These are phyloP conservation scores for Claviceps sp. DNA, from an alignment of 2,329 filamentous ascomycete genomes.

Conservation along the genomic window DNA sequence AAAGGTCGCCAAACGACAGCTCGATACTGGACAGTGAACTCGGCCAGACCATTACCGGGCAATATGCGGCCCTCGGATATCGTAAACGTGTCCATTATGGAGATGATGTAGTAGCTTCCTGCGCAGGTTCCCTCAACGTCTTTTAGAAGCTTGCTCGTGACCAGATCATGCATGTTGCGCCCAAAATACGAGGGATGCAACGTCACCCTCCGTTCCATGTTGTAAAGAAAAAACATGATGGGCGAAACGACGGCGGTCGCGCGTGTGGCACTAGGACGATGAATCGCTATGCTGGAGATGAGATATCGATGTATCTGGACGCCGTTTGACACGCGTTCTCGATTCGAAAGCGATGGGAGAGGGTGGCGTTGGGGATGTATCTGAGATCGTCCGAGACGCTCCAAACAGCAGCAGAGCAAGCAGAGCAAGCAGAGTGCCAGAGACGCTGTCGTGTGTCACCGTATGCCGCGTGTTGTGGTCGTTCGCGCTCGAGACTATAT, in stretches of 20 bases:
- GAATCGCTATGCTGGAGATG: neutral
- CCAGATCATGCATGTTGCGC: constrained; percentile 80
- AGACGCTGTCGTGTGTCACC: too few relatives aligned
- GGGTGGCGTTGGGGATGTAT: neutral
- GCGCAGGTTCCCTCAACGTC: constrained; percentile 94
- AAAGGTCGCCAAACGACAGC: constrained; percentile 97
- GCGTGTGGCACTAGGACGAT: neutral
- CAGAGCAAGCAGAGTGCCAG: too few relatives aligned
- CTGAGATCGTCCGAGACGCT: too few relatives aligned
- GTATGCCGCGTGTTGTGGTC: neutral
- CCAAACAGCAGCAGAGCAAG: too few relatives aligned
- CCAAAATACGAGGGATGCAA: constrained; percentile 97
- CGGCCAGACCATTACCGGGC: constrained; percentile 79
- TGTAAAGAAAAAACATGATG: constrained; percentile 95
- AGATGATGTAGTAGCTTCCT: constrained; percentile 93
- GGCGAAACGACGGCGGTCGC: neutral
- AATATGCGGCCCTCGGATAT: constrained; percentile 89
- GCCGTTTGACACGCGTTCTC: neutral
- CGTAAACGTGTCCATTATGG: constrained; percentile 92
- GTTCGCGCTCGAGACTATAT: neutral
- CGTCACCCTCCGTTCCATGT: constrained; percentile 87
- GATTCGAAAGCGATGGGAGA: neutral
- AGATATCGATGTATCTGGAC: neutral
- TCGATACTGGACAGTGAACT: constrained; percentile 89
- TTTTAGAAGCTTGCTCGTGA: constrained; percentile 76